phyloP scores from a whole-genome alignment of 768 basidiomycete species.

The Strobilomyces echinocephalus region DNA sequence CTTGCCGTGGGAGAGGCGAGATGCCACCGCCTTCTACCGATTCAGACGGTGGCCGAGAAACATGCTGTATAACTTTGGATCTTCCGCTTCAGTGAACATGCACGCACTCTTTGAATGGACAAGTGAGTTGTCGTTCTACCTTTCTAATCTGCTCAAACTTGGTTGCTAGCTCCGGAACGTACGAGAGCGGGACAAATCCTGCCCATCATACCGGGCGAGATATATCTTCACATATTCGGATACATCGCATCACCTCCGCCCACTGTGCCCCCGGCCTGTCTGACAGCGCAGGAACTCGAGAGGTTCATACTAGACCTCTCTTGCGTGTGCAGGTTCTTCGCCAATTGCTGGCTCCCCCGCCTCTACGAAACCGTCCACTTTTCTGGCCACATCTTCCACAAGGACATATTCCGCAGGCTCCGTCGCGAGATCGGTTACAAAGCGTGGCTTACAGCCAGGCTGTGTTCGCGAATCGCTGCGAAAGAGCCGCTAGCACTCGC shows the following conservation, averaged over 20 bases:
- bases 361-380: constrained; percentile 34
- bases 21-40: no score
- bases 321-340: constrained; percentile 42
- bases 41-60: no score
- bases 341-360: constrained; percentile 35
- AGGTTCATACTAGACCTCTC: constrained; percentile 30
- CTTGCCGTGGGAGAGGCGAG: no score
- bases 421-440: neutral
- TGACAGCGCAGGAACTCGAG: constrained; percentile 5
- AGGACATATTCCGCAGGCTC: neutral
- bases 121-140: no score
- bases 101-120: no score
- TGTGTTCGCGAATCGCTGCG: neutral
- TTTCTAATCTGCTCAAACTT: no score
- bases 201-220: constrained; percentile 38
- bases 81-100: no score
- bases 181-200: constrained; percentile 7
- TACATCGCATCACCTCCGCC: constrained; percentile 25
- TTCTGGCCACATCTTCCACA: no score
- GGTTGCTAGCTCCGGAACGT: constrained; percentile 25
- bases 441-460: neutral
- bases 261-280: constrained; percentile 10
- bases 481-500: neutral
- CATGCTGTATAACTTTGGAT: no score
- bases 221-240: constrained; percentile 39